Conservation (phyloP, 306 rosid genomes). For the Morella rubra region DNA sequence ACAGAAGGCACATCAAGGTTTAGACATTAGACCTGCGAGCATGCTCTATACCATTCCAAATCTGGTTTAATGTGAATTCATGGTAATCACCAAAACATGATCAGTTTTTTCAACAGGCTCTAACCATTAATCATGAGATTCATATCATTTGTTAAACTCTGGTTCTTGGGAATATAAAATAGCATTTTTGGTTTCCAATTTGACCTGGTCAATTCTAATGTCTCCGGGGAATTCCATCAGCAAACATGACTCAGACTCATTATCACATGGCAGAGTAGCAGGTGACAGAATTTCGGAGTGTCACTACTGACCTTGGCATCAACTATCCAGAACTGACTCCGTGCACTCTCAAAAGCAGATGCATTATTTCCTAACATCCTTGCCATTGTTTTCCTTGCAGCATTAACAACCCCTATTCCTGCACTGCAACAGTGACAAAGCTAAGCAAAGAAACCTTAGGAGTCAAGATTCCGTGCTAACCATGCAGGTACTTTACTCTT, state of each 20-base stretch:
- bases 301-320: constrained; percentile 71
- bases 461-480: constrained; percentile 18
- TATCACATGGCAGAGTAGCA: neutral
- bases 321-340: constrained; percentile 96
- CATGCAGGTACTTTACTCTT: constrained; percentile 16
- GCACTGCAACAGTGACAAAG: constrained; percentile 69
- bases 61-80: neutral
- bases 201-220: neutral
- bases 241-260: neutral
- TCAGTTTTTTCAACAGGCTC: too few species aligned
- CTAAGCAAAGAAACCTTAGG: constrained; percentile 25
- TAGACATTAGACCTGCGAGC: neutral
- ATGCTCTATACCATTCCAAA: neutral
- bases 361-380: constrained; percentile 97
- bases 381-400: constrained; percentile 97
- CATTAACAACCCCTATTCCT: constrained; percentile 91
- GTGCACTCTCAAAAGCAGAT: constrained; percentile 78
- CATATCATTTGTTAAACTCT: neutral
- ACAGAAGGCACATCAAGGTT: neutral
- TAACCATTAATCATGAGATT: neutral
- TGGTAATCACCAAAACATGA: too few species aligned
- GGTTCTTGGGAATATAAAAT: neutral
- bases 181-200: neutral
- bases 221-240: neutral
- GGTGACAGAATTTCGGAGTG: neutral